Percentiles rank a stretch among this genome's conserved stretches.
These are phyloP conservation scores for Phaeosphaeriaceae sp. DNA, from an alignment of 2,329 filamentous ascomycete species.

Conservation along the genomic window DNA sequence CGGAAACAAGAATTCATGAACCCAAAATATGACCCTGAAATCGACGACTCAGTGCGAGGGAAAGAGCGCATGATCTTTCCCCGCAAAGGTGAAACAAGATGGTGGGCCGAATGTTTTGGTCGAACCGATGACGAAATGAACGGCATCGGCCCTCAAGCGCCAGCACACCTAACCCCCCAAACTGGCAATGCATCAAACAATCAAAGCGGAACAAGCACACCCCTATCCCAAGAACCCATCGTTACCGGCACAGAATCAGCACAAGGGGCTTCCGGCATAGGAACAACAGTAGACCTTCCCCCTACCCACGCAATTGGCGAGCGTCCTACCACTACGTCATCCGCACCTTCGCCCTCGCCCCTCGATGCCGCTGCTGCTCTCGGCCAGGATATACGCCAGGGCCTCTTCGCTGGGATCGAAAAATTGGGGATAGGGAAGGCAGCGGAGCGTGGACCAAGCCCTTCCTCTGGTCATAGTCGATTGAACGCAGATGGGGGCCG, in stretches of 20 bases:
- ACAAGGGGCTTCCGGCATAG: constrained; percentile 39
- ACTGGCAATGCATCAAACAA: constrained; percentile 33
- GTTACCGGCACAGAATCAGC: constrained; percentile 45
- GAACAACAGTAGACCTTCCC: constrained; percentile 32
- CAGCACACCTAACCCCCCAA: constrained; percentile 34
- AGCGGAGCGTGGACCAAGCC: constrained; percentile 23
- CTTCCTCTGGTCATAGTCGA: constrained; percentile 14
- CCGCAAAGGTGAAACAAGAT: constrained; percentile 76
- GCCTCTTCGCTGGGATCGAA: constrained; percentile 39
- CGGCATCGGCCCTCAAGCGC: constrained; percentile 49
- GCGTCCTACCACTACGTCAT: constrained; percentile 9
- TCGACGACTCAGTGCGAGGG: constrained; percentile 80
- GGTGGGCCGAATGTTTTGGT: constrained; percentile 92
- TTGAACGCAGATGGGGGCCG: constrained; percentile 16
- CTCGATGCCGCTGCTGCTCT: constrained; percentile 36
- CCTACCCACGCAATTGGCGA: constrained; percentile 30
- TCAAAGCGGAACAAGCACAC: constrained; percentile 33
- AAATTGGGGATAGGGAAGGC: constrained; percentile 33
- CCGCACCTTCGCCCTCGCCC: constrained; percentile 26
- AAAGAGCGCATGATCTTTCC: constrained; percentile 87
- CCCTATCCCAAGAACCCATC: constrained; percentile 38
- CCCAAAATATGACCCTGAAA: constrained; percentile 72
- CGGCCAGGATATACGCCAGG: constrained; percentile 38
- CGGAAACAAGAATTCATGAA: constrained; percentile 83
- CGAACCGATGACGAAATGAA: constrained; percentile 95